Conservation (phyloP, 306 rosid species). For the Hippophae gyantsensis region DNA sequence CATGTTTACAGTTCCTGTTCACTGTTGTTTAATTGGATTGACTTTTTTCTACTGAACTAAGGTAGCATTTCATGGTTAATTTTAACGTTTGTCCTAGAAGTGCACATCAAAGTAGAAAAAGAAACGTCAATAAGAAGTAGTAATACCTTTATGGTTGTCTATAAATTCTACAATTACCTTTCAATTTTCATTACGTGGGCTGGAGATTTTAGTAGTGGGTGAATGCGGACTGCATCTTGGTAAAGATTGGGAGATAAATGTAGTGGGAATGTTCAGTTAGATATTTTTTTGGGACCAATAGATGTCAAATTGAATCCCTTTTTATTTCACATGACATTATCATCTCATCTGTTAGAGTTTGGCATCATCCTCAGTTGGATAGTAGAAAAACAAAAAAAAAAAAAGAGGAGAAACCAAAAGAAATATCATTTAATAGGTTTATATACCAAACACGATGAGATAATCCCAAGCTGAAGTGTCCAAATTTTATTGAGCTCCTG, state of each 20-base stretch:
- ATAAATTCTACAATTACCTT: not conserved
- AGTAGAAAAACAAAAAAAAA: constrained; percentile 23
- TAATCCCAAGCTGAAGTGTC: too few relatives aligned
- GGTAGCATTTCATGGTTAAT: not conserved
- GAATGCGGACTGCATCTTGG: constrained; percentile 45
- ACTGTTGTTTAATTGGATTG: not conserved
- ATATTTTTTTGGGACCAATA: constrained; percentile 43
- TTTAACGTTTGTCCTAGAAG: not conserved
- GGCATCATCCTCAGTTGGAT: constrained; percentile 54
- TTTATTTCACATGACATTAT: constrained; percentile 35
- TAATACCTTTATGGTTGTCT: too few relatives aligned
- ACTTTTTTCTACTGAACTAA: not conserved
- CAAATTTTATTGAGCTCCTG: too few relatives aligned
- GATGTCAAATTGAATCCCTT: constrained; percentile 27
- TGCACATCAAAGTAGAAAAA: not conserved
- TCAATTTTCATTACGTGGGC: constrained; percentile 22
- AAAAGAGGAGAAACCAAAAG: constrained; percentile 11
- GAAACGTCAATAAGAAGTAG: not conserved
- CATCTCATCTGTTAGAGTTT: constrained; percentile 30
- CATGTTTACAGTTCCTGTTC: not conserved
- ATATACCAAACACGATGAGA: constrained; percentile 31
- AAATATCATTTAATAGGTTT: constrained; percentile 34
- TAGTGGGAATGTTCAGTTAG: constrained; percentile 40
- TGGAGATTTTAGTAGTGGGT: constrained; percentile 32
- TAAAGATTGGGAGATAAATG: constrained; percentile 40